These are phyloP conservation scores for Lactarius hengduanensis DNA, from an alignment of 768 basidiomycete species.

Conservation along the genomic window DNA sequence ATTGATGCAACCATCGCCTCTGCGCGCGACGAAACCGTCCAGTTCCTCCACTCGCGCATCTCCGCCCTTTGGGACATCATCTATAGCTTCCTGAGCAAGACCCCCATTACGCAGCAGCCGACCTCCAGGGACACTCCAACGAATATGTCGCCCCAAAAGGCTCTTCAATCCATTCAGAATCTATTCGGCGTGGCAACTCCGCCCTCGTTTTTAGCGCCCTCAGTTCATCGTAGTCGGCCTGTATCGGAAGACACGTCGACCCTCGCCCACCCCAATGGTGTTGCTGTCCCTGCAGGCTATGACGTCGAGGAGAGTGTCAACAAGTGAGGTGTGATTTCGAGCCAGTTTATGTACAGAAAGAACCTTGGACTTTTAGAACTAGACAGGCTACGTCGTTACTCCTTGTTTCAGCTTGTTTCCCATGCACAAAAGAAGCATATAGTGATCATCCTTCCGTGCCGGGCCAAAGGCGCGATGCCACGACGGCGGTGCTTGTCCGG, in stretches of 20 bases:
- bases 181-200: background rate
- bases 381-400: background rate
- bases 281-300: constrained; percentile 8
- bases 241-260: background rate
- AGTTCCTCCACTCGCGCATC: constrained; percentile 56
- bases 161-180: constrained; percentile 12
- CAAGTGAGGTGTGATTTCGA: constrained; percentile 6
- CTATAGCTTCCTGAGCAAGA: constrained; percentile 45
- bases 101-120: constrained; percentile 26
- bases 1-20: constrained; percentile 58
- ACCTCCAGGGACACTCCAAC: constrained; percentile 8
- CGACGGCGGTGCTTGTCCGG: background rate
- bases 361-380: background rate
- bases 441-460: background rate
- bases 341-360: background rate
- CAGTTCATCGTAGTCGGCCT: background rate
- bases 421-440: background rate
- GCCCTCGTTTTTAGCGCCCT: background rate
- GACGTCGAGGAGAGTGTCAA: constrained; percentile 3
- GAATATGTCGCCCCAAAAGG: constrained; percentile 26
- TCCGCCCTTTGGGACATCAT: constrained; percentile 48
- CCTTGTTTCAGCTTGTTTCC: background rate
- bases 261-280: background rate
- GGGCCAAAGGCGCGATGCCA: background rate
- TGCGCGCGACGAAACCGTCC: constrained; percentile 51